These are phyloP conservation scores for Endoconidiophora laricicola DNA, from an alignment of 2,329 filamentous ascomycete species.

Conservation along the genomic window DNA sequence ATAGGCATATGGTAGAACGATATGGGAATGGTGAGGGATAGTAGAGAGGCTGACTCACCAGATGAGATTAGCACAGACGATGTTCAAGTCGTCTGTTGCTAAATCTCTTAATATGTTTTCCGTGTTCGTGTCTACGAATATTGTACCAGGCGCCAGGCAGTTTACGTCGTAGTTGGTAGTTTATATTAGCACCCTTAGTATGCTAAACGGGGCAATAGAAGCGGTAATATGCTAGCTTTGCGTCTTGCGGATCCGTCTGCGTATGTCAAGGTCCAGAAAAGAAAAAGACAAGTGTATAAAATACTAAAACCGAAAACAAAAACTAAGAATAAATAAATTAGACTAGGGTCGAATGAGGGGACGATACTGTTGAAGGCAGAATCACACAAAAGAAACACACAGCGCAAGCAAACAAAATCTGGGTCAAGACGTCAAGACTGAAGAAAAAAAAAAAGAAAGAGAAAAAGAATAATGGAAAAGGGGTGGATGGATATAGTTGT, in stretches of 20 bases:
- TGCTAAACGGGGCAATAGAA: background rate
- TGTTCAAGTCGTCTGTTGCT: constrained; percentile 39
- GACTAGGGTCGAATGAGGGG: constrained; percentile 1
- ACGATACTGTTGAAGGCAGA: background rate
- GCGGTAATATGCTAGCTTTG: too few species aligned
- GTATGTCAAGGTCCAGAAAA: background rate
- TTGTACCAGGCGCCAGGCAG: too few species aligned
- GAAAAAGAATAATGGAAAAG: constrained; percentile 2
- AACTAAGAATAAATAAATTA: constrained; percentile 4
- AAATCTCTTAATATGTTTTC: constrained; percentile 26
- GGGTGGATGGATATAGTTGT: constrained; percentile 4
- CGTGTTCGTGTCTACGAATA: background rate
- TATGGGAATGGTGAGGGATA: background rate
- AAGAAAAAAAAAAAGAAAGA: constrained; percentile 5
- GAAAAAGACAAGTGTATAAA: background rate
- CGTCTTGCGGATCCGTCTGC: too few species aligned
- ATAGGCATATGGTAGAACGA: background rate
- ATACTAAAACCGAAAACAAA: background rate
- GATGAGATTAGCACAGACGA: constrained; percentile 49
- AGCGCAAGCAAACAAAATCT: background rate
- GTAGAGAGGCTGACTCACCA: constrained; percentile 25
- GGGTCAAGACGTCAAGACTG: background rate
- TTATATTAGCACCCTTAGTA: background rate
- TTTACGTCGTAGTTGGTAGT: too few species aligned
- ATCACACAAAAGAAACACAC: background rate